Percentiles rank a stretch among this genome's conserved stretches.
Evolutionary conservation across 768 basidiomycete genomes (phyloP).

Genomic region (Leccinum olivaceopallidum): DNA sequence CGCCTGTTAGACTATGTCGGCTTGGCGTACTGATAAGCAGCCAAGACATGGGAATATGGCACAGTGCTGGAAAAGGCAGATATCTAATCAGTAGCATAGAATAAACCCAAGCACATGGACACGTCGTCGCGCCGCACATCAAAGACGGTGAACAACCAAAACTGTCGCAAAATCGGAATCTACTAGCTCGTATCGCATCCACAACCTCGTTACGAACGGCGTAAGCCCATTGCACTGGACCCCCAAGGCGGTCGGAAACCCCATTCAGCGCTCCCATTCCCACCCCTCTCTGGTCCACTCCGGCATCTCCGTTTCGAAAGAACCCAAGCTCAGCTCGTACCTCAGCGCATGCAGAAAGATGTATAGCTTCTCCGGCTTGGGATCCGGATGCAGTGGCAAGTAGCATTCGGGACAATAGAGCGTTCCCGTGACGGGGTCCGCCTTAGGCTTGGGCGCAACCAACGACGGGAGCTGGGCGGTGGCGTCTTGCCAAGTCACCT

Average conservation of each 20-base stretch:
- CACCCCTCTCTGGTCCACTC: slow-evolving; percentile 82
- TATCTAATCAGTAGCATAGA: background rate
- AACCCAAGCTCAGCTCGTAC: slow-evolving; percentile 81
- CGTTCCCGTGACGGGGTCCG: slow-evolving; percentile 43
- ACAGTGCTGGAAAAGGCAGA: background rate
- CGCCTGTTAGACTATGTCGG: background rate
- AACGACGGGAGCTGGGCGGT: slow-evolving; percentile 35
- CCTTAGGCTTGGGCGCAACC: slow-evolving; percentile 25
- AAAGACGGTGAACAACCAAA: background rate
- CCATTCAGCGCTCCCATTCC: slow-evolving; percentile 50
- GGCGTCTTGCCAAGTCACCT: slow-evolving; percentile 53
- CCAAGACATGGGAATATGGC: background rate
- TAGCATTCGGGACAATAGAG: slow-evolving; percentile 90
- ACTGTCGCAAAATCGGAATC: background rate
- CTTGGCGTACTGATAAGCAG: background rate
- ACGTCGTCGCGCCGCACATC: background rate
- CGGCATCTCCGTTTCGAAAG: slow-evolving; percentile 85
- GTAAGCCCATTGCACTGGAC: background rate
- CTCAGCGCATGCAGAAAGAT: slow-evolving; percentile 93
- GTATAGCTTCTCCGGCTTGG: slow-evolving; percentile 86
- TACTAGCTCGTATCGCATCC: background rate
- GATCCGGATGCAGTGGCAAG: slow-evolving; percentile 91
- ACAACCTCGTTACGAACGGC: background rate
- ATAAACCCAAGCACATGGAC: background rate
- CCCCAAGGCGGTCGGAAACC: background rate